Percentiles rank a stretch among this genome's conserved stretches.
phyloP scores from a whole-genome alignment of 1,139 yeast genomes.

The Lodderomyces pseudojiufengensis region DNA sequence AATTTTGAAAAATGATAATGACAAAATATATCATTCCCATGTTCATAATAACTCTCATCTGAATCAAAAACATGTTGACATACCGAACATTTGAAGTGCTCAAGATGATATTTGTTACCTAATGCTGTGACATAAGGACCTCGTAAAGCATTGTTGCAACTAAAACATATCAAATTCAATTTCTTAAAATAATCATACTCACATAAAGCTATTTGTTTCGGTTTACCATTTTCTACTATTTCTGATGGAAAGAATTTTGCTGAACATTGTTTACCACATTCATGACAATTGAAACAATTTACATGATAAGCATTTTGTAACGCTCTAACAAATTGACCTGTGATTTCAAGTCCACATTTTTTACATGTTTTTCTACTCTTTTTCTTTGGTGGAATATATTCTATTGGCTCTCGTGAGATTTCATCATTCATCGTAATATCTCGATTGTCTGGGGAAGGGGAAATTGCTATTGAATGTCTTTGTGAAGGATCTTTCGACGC shows the following conservation, averaged over 20 bases:
- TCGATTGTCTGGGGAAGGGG: constrained; percentile 14
- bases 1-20: constrained; percentile 85
- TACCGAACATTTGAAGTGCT: constrained; percentile 89
- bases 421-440: neutral
- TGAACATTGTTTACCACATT: constrained; percentile 75
- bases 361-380: constrained; percentile 48
- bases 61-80: constrained; percentile 87
- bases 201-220: constrained; percentile 69
- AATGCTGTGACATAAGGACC: constrained; percentile 95
- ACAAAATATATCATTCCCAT: constrained; percentile 77
- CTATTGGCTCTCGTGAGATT: constrained; percentile 1
- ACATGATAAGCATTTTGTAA: constrained; percentile 77
- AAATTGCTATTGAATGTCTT: constrained; percentile 17
- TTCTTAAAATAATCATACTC: constrained; percentile 90
- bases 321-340: constrained; percentile 85
- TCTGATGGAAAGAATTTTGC: constrained; percentile 66
- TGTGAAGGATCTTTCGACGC: constrained; percentile 11
- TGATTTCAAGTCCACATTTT: constrained; percentile 61
- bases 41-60: constrained; percentile 91
- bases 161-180: constrained; percentile 75
- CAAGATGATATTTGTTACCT: constrained; percentile 89
- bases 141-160: constrained; percentile 79
- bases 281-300: constrained; percentile 81
- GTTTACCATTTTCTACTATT: constrained; percentile 14
- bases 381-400: constrained; percentile 7